A percentile compares a stretch with the other conserved stretches of the same genome.
These are phyloP conservation scores for Camellia granthamiana DNA, from an alignment of 148 eudicot genomes.

Conservation along the genomic window DNA sequence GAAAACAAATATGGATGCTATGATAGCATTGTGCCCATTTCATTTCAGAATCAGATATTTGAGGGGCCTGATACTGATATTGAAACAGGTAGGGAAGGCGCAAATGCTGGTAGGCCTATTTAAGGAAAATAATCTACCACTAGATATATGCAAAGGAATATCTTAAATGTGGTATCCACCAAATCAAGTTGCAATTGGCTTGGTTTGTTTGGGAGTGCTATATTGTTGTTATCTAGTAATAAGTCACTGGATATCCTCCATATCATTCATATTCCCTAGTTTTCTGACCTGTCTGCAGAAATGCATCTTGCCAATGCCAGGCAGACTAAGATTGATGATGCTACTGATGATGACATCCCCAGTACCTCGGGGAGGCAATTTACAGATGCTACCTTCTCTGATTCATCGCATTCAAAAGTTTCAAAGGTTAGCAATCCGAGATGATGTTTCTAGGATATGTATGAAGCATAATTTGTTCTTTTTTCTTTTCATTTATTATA, in stretches of 20 bases:
- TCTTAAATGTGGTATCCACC: not conserved
- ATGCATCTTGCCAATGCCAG: slow-evolving; percentile 85
- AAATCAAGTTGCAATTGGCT: not conserved
- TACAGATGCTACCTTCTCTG: slow-evolving; percentile 44
- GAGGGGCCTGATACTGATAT: slow-evolving; percentile 99
- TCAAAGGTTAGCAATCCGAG: slow-evolving; percentile 30
- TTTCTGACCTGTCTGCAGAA: slow-evolving; percentile 45
- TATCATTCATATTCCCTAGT: not conserved
- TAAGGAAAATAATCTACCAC: slow-evolving; percentile 5
- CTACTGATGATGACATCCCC: slow-evolving; percentile 69
- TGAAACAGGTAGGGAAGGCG: slow-evolving; percentile 68
- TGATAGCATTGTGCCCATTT: slow-evolving; percentile 66
- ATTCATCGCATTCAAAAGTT: slow-evolving; percentile 29
- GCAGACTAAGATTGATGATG: slow-evolving; percentile 62
- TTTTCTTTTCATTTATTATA: not conserved
- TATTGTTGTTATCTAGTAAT: not conserved
- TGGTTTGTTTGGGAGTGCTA: not conserved
- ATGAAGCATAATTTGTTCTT: not conserved
- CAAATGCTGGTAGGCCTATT: slow-evolving; percentile 4
- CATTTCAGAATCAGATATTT: slow-evolving; percentile 82
- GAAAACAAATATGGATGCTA: slow-evolving; percentile 92
- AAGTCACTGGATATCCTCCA: not conserved
- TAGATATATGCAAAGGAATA: not conserved
- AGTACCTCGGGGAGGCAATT: slow-evolving; percentile 88
- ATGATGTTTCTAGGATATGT: slow-evolving; percentile 6